phyloP scores from a whole-genome alignment of 345 rosid species.

The Rhizophora mangle region DNA sequence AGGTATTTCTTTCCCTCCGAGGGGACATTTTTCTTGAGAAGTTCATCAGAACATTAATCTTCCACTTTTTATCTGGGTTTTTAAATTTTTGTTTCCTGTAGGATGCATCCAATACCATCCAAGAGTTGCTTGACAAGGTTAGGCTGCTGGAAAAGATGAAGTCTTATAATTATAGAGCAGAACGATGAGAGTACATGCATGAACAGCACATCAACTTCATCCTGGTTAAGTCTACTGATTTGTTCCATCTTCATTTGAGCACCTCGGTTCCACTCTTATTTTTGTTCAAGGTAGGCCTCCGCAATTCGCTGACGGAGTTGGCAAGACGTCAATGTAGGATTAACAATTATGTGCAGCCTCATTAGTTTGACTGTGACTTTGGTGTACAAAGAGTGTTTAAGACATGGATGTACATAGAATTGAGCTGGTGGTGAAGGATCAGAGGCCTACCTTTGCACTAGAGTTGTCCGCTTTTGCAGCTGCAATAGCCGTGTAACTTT shows the following conservation, averaged over 20 bases:
- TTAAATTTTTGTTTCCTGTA: slow-evolving; percentile 20
- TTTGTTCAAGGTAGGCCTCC: too few relatives aligned
- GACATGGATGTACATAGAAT: neutral
- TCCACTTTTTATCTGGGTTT: neutral
- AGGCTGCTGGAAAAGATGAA: slow-evolving; percentile 55
- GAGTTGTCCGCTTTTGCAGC: neutral
- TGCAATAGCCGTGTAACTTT: too few relatives aligned
- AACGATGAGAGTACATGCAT: neutral
- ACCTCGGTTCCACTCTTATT: too few relatives aligned
- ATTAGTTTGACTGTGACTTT: too few relatives aligned
- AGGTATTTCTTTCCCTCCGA: slow-evolving; percentile 38
- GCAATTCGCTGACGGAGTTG: too few relatives aligned
- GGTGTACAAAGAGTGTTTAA: too few relatives aligned
- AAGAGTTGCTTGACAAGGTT: slow-evolving; percentile 59
- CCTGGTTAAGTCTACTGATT: neutral
- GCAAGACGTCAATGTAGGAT: too few relatives aligned
- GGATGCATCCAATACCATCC: slow-evolving; percentile 71
- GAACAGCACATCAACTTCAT: neutral
- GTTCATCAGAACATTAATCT: neutral
- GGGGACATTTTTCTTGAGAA: too few relatives aligned
- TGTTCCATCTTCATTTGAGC: neutral
- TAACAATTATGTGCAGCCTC: too few relatives aligned
- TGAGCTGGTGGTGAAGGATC: neutral
- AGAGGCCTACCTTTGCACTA: neutral
- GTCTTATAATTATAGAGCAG: slow-evolving; percentile 22